These are phyloP conservation scores for Aspergillus texensis DNA, from an alignment of 2,329 filamentous ascomycete species.

Conservation along the genomic window DNA sequence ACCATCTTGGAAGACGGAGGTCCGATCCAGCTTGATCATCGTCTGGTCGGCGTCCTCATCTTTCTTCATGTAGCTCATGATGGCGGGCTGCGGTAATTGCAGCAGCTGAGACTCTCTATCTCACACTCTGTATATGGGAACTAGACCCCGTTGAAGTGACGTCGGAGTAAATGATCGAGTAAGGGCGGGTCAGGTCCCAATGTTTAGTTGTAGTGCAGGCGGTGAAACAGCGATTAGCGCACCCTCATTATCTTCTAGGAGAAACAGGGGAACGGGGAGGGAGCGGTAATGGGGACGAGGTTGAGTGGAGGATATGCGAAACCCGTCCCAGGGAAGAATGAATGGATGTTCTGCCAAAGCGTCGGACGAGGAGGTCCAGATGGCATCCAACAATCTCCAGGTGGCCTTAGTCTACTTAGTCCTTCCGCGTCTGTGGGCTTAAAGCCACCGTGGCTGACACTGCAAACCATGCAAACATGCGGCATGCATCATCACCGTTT, in stretches of 20 bases:
- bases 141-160: slow-evolving; percentile 22
- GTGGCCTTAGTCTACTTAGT: slow-evolving; percentile 32
- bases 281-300: slow-evolving; percentile 14
- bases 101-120: slow-evolving; percentile 26
- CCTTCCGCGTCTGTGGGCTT: slow-evolving; percentile 38
- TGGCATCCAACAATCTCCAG: slow-evolving; percentile 33
- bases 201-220: slow-evolving; percentile 22
- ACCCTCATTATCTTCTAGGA: slow-evolving; percentile 33
- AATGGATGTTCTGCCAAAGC: slow-evolving; percentile 19
- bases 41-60: slow-evolving; percentile 95
- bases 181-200: slow-evolving; percentile 25
- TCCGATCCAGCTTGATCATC: slow-evolving; percentile 96
- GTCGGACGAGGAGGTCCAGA: slow-evolving; percentile 20
- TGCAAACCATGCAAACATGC: slow-evolving; percentile 45
- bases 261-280: slow-evolving; percentile 2
- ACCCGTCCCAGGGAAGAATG: slow-evolving; percentile 9
- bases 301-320: slow-evolving; percentile 7
- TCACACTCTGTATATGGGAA: slow-evolving; percentile 16
- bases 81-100: slow-evolving; percentile 37
- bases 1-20: slow-evolving; percentile 99
- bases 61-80: slow-evolving; percentile 97
- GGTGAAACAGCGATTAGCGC: slow-evolving; percentile 28
- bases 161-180: slow-evolving; percentile 26
- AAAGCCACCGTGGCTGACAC: slow-evolving; percentile 24
- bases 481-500: slow-evolving; percentile 28